These are phyloP conservation scores for Penicillium sp. DNA, from an alignment of 2,329 filamentous ascomycete genomes.

Conservation along the genomic window DNA sequence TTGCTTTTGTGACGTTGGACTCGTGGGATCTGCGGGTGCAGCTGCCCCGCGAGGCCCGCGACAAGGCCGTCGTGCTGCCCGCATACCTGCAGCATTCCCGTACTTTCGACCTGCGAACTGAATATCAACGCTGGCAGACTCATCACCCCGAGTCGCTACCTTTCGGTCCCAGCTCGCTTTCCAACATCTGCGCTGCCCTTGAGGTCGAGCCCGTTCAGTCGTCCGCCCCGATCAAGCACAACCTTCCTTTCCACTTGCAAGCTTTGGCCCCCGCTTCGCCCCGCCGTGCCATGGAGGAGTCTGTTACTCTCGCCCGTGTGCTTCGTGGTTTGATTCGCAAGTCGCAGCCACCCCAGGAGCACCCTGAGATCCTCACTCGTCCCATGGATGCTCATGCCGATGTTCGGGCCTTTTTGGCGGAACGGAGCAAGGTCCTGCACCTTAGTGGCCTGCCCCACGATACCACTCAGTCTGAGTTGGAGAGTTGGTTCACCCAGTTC, in stretches of 20 bases:
- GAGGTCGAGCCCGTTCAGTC: constrained; percentile 98
- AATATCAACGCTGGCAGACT: constrained; percentile 98
- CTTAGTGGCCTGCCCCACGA: constrained; percentile 97
- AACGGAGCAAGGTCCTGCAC: constrained; percentile 96
- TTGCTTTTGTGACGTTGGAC: constrained; percentile 97
- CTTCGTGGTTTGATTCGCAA: constrained; percentile 91
- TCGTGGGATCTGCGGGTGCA: constrained; percentile 98
- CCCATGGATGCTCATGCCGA: constrained; percentile 97
- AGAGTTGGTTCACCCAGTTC: constrained; percentile 99
- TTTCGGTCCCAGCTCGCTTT: constrained; percentile 90
- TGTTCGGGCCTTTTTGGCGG: constrained; percentile 90
- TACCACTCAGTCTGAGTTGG: constrained; percentile 95
- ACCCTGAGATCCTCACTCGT: constrained; percentile 89
- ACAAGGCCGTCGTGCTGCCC: constrained; percentile 95
- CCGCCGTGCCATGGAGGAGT: constrained; percentile 95
- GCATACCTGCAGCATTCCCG: constrained; percentile 97
- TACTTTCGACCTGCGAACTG: constrained; percentile 92
- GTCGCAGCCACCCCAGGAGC: constrained; percentile 89
- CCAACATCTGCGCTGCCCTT: constrained; percentile 96
- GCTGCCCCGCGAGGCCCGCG: constrained; percentile 92
- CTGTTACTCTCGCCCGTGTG: constrained; percentile 88
- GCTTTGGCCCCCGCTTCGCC: constrained; percentile 93
- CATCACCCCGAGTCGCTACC: constrained; percentile 97
- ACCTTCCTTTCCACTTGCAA: constrained; percentile 95
- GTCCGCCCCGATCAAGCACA: constrained; percentile 97